Conservation (phyloP, 2,329 filamentous ascomycete genomes). For the Aspergillus sp. region DNA sequence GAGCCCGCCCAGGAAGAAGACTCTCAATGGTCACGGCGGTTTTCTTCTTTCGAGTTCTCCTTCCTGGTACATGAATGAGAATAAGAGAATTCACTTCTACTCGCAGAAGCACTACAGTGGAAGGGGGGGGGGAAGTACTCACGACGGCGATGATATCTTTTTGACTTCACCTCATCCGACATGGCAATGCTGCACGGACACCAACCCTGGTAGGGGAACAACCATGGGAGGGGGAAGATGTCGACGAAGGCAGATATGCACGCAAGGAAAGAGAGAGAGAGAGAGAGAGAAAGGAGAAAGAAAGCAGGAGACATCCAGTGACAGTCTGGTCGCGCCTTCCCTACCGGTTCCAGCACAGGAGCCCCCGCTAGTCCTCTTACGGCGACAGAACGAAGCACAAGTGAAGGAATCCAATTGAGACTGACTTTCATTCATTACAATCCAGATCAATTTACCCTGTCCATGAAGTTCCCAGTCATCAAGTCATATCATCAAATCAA, state of each 20-base stretch:
- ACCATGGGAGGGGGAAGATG: background rate
- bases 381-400: background rate
- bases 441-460: too few relatives aligned
- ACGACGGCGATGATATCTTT: slow-evolving; percentile 4
- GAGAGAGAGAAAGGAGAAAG: background rate
- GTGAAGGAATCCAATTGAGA: background rate
- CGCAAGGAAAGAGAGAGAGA: background rate
- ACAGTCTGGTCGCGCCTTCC: background rate
- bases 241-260: background rate
- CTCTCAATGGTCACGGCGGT: slow-evolving; percentile 12
- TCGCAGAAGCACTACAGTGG: background rate
- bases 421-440: too few relatives aligned
- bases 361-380: background rate
- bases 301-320: background rate
- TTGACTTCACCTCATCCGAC: slow-evolving; percentile 11
- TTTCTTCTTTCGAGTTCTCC: slow-evolving; percentile 16
- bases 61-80: slow-evolving; percentile 2
- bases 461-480: too few relatives aligned
- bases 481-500: background rate
- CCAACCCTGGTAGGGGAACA: background rate
- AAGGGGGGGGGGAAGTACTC: background rate
- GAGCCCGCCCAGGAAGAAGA: slow-evolving; percentile 16
- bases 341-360: background rate
- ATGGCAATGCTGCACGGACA: slow-evolving; percentile 1
- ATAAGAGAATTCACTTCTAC: background rate